These are phyloP conservation scores for Aspergillus fumigatus DNA, from an alignment of 2,329 filamentous ascomycete species.

Conservation along the genomic window DNA sequence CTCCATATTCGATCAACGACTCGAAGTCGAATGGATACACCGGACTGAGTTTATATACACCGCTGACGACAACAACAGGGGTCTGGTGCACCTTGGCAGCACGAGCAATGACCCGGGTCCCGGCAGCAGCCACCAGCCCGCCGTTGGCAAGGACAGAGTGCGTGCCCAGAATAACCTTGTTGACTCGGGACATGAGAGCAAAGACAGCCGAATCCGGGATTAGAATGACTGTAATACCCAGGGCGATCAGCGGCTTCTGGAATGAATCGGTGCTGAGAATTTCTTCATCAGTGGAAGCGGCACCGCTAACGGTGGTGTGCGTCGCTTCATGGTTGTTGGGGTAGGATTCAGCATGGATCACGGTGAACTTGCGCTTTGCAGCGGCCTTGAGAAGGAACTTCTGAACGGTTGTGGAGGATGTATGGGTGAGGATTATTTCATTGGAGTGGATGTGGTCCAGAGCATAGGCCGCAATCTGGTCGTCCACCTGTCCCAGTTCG, in stretches of 20 bases:
- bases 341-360: slow-evolving; percentile 73
- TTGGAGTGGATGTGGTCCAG: slow-evolving; percentile 91
- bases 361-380: slow-evolving; percentile 83
- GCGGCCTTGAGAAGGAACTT: slow-evolving; percentile 85
- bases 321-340: slow-evolving; percentile 64
- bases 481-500: slow-evolving; percentile 86
- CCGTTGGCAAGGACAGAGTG: slow-evolving; percentile 86
- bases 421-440: slow-evolving; percentile 86
- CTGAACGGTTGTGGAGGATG: slow-evolving; percentile 80
- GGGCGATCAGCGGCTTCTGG: slow-evolving; percentile 70
- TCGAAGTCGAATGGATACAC: slow-evolving; percentile 81
- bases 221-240: slow-evolving; percentile 76
- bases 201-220: slow-evolving; percentile 82
- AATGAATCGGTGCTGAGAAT: slow-evolving; percentile 50
- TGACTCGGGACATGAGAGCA: slow-evolving; percentile 90
- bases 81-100: slow-evolving; percentile 78
- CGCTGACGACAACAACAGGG: slow-evolving; percentile 82
- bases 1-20: slow-evolving; percentile 79
- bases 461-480: slow-evolving; percentile 83
- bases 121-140: slow-evolving; percentile 75
- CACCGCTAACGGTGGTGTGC: slow-evolving; percentile 59
- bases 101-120: slow-evolving; percentile 76
- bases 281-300: slow-evolving; percentile 46
- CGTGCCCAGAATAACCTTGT: slow-evolving; percentile 89
- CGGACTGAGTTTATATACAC: slow-evolving; percentile 90